Conservation (phyloP, 371 early-diverging fungal species). For the Polyrhizophydium stewartii region DNA sequence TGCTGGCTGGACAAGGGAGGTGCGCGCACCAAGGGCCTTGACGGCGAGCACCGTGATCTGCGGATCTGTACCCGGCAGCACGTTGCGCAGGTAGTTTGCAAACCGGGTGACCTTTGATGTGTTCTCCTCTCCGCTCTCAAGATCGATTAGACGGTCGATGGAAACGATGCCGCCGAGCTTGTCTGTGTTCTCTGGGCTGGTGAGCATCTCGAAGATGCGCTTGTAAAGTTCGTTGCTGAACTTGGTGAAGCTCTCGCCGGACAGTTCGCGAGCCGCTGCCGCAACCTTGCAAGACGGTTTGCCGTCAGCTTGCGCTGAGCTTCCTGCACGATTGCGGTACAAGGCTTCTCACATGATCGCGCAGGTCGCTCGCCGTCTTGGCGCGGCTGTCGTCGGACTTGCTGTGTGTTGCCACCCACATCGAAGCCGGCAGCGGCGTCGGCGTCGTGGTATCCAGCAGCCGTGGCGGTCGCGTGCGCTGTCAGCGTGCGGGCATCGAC, state of each 20-base stretch:
- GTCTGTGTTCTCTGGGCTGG: slow-evolving; percentile 61
- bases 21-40: slow-evolving; percentile 63
- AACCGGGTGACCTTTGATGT: slow-evolving; percentile 76
- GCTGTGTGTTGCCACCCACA: too few species aligned
- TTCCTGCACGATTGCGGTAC: not conserved
- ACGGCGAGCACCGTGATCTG: slow-evolving; percentile 81
- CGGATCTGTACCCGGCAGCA: slow-evolving; percentile 78
- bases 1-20: not conserved
- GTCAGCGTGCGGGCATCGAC: not conserved
- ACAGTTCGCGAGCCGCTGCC: slow-evolving; percentile 58
- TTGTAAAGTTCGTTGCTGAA: slow-evolving; percentile 72
- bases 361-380: slow-evolving; percentile 57
- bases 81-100: slow-evolving; percentile 79
- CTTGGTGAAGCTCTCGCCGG: slow-evolving; percentile 61
- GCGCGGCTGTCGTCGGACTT: slow-evolving; percentile 25
- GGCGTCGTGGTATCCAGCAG: too few species aligned
- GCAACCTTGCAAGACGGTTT: slow-evolving; percentile 42
- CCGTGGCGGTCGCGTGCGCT: too few species aligned
- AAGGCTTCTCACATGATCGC: slow-evolving; percentile 26
- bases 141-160: slow-evolving; percentile 80
- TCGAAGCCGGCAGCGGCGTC: too few species aligned
- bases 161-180: slow-evolving; percentile 72
- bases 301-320: not conserved
- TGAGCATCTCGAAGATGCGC: slow-evolving; percentile 68
- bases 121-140: slow-evolving; percentile 73